A percentile compares a stretch with the other conserved stretches of the same genome.
These are phyloP conservation scores for Maudiozyma turicensis DNA, from an alignment of 805 yeast species.

Conservation along the genomic window DNA sequence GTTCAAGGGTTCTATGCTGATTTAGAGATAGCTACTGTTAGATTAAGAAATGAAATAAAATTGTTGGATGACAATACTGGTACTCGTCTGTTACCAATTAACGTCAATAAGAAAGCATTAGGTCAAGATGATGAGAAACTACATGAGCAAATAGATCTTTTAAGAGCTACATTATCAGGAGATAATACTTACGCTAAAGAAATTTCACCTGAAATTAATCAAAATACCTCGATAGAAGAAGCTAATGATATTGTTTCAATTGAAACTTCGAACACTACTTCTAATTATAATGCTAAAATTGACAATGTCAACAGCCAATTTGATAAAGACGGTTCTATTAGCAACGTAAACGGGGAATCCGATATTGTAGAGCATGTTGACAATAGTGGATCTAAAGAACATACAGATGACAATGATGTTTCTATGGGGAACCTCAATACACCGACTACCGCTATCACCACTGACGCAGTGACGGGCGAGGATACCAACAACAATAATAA, in stretches of 20 bases:
- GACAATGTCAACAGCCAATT: too few relatives aligned
- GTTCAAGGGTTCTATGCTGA: slow-evolving; percentile 19
- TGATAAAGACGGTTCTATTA: too few relatives aligned
- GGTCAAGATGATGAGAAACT: slow-evolving; percentile 29
- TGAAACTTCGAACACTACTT: not conserved
- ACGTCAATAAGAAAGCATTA: slow-evolving; percentile 24
- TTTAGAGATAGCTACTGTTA: slow-evolving; percentile 16
- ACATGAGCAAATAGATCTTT: slow-evolving; percentile 17
- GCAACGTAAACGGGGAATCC: too few relatives aligned
- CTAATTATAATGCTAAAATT: too few relatives aligned
- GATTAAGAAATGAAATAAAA: slow-evolving; percentile 21
- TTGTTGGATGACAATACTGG: slow-evolving; percentile 25
- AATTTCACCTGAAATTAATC: not conserved
- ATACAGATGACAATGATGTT: too few relatives aligned
- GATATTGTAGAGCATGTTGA: too few relatives aligned
- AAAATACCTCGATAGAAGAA: not conserved
- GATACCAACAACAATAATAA: not conserved
- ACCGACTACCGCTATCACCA: too few relatives aligned
- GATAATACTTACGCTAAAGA: not conserved
- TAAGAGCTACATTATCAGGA: slow-evolving; percentile 8
- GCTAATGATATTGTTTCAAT: too few relatives aligned
- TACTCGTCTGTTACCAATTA: slow-evolving; percentile 23
- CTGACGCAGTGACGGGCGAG: too few relatives aligned
- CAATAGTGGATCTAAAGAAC: too few relatives aligned
- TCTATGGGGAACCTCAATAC: too few relatives aligned